These are phyloP conservation scores for Populus nigra DNA, from an alignment of 345 rosid species.

Conservation along the genomic window DNA sequence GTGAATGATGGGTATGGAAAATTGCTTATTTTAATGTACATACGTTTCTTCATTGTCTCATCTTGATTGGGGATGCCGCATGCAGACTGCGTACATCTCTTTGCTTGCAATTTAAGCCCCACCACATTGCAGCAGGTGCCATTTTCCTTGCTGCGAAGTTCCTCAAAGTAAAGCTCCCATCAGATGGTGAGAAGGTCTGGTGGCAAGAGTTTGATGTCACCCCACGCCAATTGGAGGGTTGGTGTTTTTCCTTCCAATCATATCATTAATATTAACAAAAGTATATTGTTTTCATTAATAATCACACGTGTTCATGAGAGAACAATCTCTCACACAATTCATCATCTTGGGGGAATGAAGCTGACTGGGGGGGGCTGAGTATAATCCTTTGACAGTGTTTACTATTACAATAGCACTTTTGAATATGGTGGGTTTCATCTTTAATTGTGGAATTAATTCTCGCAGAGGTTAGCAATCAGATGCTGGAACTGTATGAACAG, in stretches of 20 bases:
- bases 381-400: neutral
- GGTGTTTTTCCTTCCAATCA: slow-evolving; percentile 4
- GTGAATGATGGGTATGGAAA: slow-evolving; percentile 73
- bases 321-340: neutral
- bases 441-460: neutral
- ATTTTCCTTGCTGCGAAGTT: slow-evolving; percentile 82
- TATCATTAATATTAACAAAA: too few species aligned
- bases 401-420: neutral
- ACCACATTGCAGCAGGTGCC: slow-evolving; percentile 90
- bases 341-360: neutral
- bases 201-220: slow-evolving; percentile 46
- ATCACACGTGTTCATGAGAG: neutral
- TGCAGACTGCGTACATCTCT: slow-evolving; percentile 92
- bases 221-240: slow-evolving; percentile 46
- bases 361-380: neutral
- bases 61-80: slow-evolving; percentile 47
- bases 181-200: slow-evolving; percentile 74
- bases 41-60: slow-evolving; percentile 36
- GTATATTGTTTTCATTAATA: neutral
- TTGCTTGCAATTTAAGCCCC: slow-evolving; percentile 91
- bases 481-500: slow-evolving; percentile 34
- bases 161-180: slow-evolving; percentile 70
- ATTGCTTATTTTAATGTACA: slow-evolving; percentile 12
- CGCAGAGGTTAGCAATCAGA: slow-evolving; percentile 36
- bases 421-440: neutral